phyloP scores from a whole-genome alignment of 805 yeast genomes.

The Candida maltosa region DNA sequence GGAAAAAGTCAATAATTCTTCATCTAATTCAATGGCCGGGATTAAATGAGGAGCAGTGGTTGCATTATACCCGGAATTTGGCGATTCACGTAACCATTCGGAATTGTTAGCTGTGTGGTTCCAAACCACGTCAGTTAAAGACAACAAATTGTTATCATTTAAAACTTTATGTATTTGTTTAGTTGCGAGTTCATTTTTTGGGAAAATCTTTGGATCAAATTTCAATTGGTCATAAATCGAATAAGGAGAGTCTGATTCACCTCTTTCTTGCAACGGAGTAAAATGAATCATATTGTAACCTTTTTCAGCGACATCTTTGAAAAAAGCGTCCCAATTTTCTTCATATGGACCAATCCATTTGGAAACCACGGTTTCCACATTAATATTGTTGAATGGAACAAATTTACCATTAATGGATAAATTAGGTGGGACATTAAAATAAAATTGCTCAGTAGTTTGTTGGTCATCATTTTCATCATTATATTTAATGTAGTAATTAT shows the following conservation, averaged over 20 bases:
- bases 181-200: conserved; percentile 49
- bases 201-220: conserved; percentile 69
- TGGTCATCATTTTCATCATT: conserved; percentile 22
- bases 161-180: conserved; percentile 49
- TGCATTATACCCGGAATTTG: conserved; percentile 85
- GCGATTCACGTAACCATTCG: conserved; percentile 77
- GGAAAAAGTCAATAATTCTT: conserved; percentile 64
- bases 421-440: conserved; percentile 80
- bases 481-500: conserved; percentile 67
- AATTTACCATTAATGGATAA: conserved; percentile 53
- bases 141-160: conserved; percentile 55
- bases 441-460: conserved; percentile 53
- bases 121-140: conserved; percentile 89
- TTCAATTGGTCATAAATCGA: conserved; percentile 82
- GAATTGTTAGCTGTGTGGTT: conserved; percentile 95
- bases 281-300: conserved; percentile 96
- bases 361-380: conserved; percentile 81
- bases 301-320: conserved; percentile 59
- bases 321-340: conserved; percentile 63
- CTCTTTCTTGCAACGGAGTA: conserved; percentile 88
- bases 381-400: conserved; percentile 73
- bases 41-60: conserved; percentile 86
- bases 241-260: conserved; percentile 89
- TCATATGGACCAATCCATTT: conserved; percentile 80
- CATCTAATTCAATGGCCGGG: conserved; percentile 83